Evolutionary conservation across 2,329 filamentous ascomycete species (phyloP).

Genomic region (Orbilia ellipsospora): DNA sequence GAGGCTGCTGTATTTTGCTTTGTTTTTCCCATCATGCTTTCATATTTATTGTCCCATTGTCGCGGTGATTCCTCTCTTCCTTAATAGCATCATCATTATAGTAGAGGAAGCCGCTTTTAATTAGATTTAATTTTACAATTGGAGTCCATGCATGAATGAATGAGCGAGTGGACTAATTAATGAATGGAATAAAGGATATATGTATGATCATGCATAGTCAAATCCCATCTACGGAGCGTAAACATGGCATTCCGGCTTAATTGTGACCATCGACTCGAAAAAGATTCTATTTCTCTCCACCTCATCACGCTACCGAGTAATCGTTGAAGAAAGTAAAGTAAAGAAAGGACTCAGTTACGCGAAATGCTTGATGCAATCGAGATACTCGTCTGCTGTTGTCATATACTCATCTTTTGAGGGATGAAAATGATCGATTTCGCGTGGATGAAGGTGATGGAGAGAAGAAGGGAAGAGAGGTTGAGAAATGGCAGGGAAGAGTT

Average conservation of each 20-base stretch:
- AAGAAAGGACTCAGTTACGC: slow-evolving; percentile 49
- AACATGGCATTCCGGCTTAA: slow-evolving; percentile 55
- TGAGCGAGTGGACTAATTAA: background rate
- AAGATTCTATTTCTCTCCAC: slow-evolving; percentile 42
- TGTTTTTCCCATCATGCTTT: background rate
- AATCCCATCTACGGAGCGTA: slow-evolving; percentile 51
- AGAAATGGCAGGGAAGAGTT: slow-evolving; percentile 21
- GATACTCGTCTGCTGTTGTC: background rate
- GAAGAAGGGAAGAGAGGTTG: slow-evolving; percentile 9
- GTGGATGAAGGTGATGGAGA: slow-evolving; percentile 52
- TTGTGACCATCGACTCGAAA: slow-evolving; percentile 42
- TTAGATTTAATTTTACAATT: background rate
- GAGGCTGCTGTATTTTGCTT: background rate
- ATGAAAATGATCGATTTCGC: slow-evolving; percentile 24
- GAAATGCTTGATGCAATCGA: slow-evolving; percentile 14
- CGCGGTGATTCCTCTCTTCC: too few relatives aligned
- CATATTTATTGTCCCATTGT: too few relatives aligned
- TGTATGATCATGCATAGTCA: slow-evolving; percentile 55
- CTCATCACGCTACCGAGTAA: slow-evolving; percentile 51
- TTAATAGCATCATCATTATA: too few relatives aligned
- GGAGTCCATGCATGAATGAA: too few relatives aligned
- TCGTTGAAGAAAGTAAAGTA: background rate
- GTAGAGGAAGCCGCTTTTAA: too few relatives aligned
- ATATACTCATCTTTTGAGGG: slow-evolving; percentile 1
- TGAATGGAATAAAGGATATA: slow-evolving; percentile 4